Percentiles rank a stretch among this genome's conserved stretches.
Conservation (phyloP, 345 rosid species). For the rapeseed (Brassica napus) region Da-Ae NC_063438.1:9269501-9270000, state of each 20-base stretch:
- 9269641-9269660: not conserved
- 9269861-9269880: not conserved
- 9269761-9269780: not conserved
- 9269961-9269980: no score
- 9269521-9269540: no score
- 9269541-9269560: no score
- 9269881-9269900: not conserved
- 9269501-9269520: no score
- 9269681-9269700: not conserved
- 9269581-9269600: not conserved
- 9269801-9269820: not conserved
- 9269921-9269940: no score
- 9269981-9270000: no score
- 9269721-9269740: not conserved
- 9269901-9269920: no score
- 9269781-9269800: conserved; percentile 28
- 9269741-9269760: not conserved
- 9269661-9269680: not conserved
- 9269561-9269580: not conserved
- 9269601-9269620: not conserved
- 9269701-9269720: not conserved
- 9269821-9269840: not conserved
- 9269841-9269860: conserved; percentile 8
- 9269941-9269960: no score
- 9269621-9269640: not conserved